These are phyloP conservation scores for Phyllosticta paracitricarpa DNA, from an alignment of 2,329 filamentous ascomycete genomes.

Conservation along the genomic window DNA sequence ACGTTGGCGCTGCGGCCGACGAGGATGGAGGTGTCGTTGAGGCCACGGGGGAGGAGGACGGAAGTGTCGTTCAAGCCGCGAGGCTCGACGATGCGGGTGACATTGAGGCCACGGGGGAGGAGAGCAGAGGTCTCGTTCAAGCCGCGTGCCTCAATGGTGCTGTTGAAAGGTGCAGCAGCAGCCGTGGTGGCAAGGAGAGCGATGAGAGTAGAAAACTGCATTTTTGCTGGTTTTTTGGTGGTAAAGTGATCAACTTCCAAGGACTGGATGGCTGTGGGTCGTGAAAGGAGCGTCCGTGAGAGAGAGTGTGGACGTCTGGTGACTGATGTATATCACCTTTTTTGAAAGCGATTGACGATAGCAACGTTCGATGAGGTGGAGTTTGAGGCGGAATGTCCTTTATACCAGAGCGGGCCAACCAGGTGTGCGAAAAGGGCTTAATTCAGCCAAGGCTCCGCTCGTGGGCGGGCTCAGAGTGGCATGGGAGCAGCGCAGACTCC, in stretches of 20 bases:
- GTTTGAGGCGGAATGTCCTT: neutral
- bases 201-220: neutral
- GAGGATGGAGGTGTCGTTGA: neutral
- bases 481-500: neutral
- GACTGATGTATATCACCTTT: neutral
- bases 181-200: neutral
- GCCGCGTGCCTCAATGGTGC: neutral
- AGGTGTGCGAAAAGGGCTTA: neutral
- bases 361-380: neutral
- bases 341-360: neutral
- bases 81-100: neutral
- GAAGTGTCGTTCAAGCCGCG: neutral
- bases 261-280: neutral
- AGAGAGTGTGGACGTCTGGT: neutral
- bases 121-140: neutral
- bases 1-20: neutral
- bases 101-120: neutral
- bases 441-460: neutral
- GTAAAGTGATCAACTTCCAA: neutral
- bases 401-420: neutral
- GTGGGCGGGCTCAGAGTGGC: neutral
- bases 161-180: neutral
- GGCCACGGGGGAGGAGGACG: neutral
- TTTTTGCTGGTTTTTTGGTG: neutral
- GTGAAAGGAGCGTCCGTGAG: neutral